A percentile compares a stretch with the other conserved stretches of the same genome.
These are phyloP conservation scores for Pseudogymnoascus sp. DNA, from an alignment of 2,329 filamentous ascomycete genomes.

Conservation along the genomic window DNA sequence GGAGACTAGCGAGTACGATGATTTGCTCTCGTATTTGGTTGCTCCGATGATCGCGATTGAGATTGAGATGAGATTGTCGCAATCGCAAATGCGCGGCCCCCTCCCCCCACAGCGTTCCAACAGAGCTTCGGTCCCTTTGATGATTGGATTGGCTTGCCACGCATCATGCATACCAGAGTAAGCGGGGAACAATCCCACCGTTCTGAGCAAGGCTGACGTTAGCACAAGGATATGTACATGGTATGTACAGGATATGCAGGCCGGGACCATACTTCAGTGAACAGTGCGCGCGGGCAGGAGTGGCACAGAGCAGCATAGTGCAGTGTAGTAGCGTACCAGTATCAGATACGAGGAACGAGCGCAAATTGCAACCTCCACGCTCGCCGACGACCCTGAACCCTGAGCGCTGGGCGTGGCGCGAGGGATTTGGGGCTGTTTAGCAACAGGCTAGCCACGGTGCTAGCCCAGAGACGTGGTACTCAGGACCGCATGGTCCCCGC, in stretches of 20 bases:
- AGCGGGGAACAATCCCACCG: background rate
- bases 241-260: background rate
- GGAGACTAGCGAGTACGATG: background rate
- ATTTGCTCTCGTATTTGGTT: background rate
- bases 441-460: background rate
- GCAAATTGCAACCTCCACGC: background rate
- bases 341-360: background rate
- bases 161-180: background rate
- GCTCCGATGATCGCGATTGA: background rate
- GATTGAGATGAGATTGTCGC: conserved; percentile 1
- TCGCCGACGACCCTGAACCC: background rate
- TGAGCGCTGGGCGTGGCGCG: background rate
- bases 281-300: background rate
- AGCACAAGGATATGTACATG: background rate
- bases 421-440: background rate
- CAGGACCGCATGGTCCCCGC: background rate
- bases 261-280: background rate
- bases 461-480: background rate
- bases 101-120: background rate
- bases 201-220: background rate
- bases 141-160: background rate
- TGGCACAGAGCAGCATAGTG: background rate
- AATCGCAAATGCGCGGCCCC: background rate
- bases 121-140: background rate
- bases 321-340: background rate